phyloP scores from a whole-genome alignment of 257 asterid genomes.

The Penstemon newberryi region DNA sequence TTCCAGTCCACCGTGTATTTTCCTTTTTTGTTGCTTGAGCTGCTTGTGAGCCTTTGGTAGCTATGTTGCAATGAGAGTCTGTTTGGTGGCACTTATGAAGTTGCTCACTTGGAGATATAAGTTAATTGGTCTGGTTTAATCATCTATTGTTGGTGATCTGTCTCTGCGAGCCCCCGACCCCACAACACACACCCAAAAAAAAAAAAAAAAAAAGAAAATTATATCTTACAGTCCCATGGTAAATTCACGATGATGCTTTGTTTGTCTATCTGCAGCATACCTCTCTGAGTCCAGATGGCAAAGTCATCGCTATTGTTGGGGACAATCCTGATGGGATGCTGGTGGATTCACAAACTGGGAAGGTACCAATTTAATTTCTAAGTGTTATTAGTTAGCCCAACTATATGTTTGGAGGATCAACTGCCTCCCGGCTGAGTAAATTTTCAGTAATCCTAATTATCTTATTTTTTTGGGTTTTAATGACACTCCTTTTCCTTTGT shows the following conservation, averaged over 20 bases:
- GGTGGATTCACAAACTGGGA: conserved; percentile 67
- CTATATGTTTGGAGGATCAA: not conserved
- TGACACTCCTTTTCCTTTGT: conserved; percentile 16
- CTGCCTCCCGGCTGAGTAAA: not conserved
- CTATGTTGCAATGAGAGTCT: not conserved
- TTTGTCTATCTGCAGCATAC: conserved; percentile 49
- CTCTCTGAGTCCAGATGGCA: conserved; percentile 64
- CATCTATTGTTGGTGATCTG: no score
- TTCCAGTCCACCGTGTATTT: not conserved
- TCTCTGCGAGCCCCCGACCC: no score
- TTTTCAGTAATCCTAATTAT: not conserved
- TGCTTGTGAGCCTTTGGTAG: not conserved
- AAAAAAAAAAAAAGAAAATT: no score
- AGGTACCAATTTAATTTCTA: conserved; percentile 39
- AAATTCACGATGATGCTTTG: conserved; percentile 4
- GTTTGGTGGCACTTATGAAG: conserved; percentile 5
- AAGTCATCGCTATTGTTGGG: conserved; percentile 60
- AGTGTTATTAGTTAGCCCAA: not conserved
- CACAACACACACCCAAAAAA: no score
- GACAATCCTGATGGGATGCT: conserved; percentile 67
- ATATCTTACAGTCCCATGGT: no score
- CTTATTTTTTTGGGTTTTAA: not conserved
- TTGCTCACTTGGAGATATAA: conserved; percentile 3
- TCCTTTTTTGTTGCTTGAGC: not conserved
- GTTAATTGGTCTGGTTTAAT: not conserved